A percentile compares a stretch with the other conserved stretches of the same genome.
Conservation (phyloP, 2,329 filamentous ascomycete genomes). For the Ophiostoma montium region DNA sequence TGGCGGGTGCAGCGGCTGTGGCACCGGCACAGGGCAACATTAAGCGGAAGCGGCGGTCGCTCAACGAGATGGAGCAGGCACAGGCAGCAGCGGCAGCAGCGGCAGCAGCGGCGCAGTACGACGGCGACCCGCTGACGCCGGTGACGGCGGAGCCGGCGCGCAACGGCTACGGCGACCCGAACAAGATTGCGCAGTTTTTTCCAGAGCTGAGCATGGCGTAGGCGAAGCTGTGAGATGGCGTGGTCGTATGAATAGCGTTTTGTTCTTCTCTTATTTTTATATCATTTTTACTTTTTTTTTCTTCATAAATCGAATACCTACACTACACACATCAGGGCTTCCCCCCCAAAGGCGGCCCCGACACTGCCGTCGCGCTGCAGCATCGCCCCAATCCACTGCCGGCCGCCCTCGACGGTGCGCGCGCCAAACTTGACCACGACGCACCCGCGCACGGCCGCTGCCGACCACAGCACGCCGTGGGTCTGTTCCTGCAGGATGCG, state of each 20-base stretch:
- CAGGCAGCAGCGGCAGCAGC: background rate
- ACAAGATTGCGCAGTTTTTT: constrained; percentile 25
- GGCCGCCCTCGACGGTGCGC: constrained; percentile 63
- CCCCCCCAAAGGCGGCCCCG: constrained; percentile 57
- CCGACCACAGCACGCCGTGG: constrained; percentile 63
- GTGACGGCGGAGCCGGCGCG: constrained; percentile 18
- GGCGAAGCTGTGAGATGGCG: constrained; percentile 10
- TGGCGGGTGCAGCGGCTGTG: background rate
- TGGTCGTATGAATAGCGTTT: too few relatives aligned
- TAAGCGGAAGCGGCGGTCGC: constrained; percentile 25
- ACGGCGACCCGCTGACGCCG: constrained; percentile 13
- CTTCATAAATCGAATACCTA: too few relatives aligned
- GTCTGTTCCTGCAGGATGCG: constrained; percentile 44
- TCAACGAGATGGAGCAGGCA: constrained; percentile 17
- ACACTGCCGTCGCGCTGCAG: constrained; percentile 62
- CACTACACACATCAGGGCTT: constrained; percentile 62
- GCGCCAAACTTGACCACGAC: constrained; percentile 87
- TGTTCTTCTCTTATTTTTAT: background rate
- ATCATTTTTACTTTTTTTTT: background rate
- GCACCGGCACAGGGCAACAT: constrained; percentile 21
- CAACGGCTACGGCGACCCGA: constrained; percentile 23
- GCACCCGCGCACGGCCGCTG: constrained; percentile 65
- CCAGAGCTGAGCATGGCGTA: constrained; percentile 20
- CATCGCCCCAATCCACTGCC: constrained; percentile 67
- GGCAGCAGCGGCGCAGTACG: background rate